Conservation (phyloP, 2,329 filamentous ascomycete species). For the Xylariaceae sp. region DNA sequence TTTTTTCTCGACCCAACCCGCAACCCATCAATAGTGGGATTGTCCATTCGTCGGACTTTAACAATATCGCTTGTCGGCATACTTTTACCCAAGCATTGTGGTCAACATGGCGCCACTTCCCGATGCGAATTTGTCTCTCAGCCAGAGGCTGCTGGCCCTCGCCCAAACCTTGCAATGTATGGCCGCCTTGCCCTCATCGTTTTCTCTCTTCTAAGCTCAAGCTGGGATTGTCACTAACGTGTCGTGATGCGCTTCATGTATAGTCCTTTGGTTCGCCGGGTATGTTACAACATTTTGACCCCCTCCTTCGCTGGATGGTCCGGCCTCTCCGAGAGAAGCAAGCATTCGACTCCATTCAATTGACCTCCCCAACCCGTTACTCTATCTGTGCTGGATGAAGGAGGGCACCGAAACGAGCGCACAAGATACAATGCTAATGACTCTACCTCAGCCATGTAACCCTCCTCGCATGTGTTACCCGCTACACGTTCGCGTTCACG, state of each 20-base stretch:
- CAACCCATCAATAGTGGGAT: not conserved
- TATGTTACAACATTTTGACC: conserved; percentile 41
- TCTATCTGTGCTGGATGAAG: not conserved
- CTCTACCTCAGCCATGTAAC: conserved; percentile 64
- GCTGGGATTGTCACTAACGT: conserved; percentile 32
- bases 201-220: not conserved
- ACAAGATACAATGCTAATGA: conserved; percentile 4
- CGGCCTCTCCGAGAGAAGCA: conserved; percentile 1
- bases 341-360: not conserved
- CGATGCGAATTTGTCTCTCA: conserved; percentile 60
- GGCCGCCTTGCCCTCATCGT: conserved; percentile 22
- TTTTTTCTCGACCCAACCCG: not conserved
- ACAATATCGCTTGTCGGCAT: not conserved
- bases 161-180: conserved; percentile 90
- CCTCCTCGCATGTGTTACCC: conserved; percentile 73
- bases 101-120: conserved; percentile 67
- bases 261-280: conserved; percentile 76
- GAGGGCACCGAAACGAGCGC: no score
- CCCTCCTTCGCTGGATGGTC: not conserved
- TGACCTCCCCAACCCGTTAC: not conserved
- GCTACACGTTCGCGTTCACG: conserved; percentile 80
- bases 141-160: conserved; percentile 68
- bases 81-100: not conserved
- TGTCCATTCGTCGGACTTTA: conserved; percentile 3
- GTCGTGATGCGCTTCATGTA: conserved; percentile 19